Conservation (phyloP, 202 grass and related monocot genomes). For the Zoysia matrella region DNA sequence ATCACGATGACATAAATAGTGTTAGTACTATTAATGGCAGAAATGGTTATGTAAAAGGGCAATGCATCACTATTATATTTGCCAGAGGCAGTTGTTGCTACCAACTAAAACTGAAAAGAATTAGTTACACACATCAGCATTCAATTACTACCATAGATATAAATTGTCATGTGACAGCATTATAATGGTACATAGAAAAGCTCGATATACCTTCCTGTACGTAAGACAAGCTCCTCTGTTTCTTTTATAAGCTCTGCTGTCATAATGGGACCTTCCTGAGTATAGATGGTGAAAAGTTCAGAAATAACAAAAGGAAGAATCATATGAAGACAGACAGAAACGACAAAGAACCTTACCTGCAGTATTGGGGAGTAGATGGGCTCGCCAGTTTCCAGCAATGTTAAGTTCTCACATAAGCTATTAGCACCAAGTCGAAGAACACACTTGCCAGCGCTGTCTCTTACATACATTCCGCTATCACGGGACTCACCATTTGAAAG, state of each 20-base stretch:
- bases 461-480: conserved; percentile 60
- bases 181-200: conserved; percentile 13
- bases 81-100: conserved; percentile 18
- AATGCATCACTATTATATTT: conserved; percentile 17
- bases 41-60: conserved; percentile 11
- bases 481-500: conserved; percentile 35
- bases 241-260: conserved; percentile 99
- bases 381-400: conserved; percentile 87
- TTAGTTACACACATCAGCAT: not conserved
- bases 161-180: conserved; percentile 7
- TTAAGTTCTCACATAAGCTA: conserved; percentile 68
- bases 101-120: conserved; percentile 2
- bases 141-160: conserved; percentile 24
- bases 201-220: conserved; percentile 80
- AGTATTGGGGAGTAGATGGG: conserved; percentile 84
- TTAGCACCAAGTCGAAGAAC: conserved; percentile 81
- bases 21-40: conserved; percentile 3
- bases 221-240: conserved; percentile 91
- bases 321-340: conserved; percentile 4
- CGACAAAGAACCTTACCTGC: conserved; percentile 65
- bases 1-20: conserved; percentile 33
- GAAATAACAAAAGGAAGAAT: conserved; percentile 40
- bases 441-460: conserved; percentile 63
- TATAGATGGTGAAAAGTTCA: conserved; percentile 35
- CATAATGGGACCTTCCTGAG: conserved; percentile 92